phyloP scores from a whole-genome alignment of 148 eudicot species.

The Dianthus caryophyllus region DNA sequence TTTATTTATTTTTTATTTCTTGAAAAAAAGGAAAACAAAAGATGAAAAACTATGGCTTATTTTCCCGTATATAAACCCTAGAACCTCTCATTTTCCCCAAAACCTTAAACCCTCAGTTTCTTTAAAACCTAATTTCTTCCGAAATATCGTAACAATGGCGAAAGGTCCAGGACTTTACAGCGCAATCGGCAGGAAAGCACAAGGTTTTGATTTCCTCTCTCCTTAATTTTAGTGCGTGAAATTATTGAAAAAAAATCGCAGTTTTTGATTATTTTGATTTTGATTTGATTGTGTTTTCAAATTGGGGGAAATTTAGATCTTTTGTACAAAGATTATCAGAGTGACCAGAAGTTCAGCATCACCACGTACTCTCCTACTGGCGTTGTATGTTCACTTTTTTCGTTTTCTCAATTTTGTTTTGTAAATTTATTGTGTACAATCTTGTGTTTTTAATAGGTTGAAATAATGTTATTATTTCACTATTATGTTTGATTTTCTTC shows the following conservation, averaged over 20 bases:
- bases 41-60: constrained; percentile 5
- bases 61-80: constrained; percentile 5
- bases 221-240: not conserved
- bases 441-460: not conserved
- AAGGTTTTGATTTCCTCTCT: constrained; percentile 38
- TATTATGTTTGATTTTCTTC: not conserved
- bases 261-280: not conserved
- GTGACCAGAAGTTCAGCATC: constrained; percentile 69
- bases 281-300: not conserved
- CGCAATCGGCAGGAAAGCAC: constrained; percentile 63
- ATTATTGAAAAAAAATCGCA: not conserved
- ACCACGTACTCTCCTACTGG: constrained; percentile 73
- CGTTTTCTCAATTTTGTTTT: not conserved
- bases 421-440: not conserved
- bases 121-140: constrained; percentile 2
- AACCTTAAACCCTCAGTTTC: not conserved
- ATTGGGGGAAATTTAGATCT: constrained; percentile 40
- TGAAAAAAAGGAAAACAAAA: not conserved
- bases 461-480: not conserved
- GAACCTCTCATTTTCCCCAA: too few species aligned
- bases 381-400: constrained; percentile 47
- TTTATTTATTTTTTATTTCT: not conserved
- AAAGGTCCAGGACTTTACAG: constrained; percentile 88
- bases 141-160: constrained; percentile 37
- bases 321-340: constrained; percentile 67